phyloP scores from a whole-genome alignment of 768 basidiomycete species.

The Albatrellus ellisii region DNA sequence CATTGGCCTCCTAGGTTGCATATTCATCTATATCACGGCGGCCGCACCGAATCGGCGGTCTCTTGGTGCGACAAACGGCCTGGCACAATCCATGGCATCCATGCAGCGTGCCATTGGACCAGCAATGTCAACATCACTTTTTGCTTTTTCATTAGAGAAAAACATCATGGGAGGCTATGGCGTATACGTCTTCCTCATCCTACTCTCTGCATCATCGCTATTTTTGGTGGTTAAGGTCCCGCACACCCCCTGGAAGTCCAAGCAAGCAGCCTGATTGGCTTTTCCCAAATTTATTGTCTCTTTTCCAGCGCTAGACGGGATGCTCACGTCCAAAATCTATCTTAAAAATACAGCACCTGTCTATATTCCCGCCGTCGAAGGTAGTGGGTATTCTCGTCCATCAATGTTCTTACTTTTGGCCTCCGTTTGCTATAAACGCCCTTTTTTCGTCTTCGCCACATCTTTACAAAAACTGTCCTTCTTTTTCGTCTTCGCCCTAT shows the following conservation, averaged over 20 bases:
- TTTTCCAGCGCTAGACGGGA: no score
- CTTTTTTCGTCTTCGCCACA: no score
- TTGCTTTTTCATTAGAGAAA: constrained; percentile 31
- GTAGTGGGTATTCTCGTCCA: no score
- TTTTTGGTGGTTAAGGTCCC: neutral
- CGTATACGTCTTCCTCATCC: constrained; percentile 15
- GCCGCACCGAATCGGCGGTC: constrained; percentile 17
- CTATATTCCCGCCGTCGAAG: no score
- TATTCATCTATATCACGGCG: constrained; percentile 20
- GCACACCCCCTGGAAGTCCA: neutral
- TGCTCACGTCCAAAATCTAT: no score
- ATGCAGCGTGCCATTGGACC: constrained; percentile 38
- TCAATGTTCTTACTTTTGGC: no score
- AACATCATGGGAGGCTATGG: constrained; percentile 30
- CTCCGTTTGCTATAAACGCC: no score
- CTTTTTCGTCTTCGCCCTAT: no score
- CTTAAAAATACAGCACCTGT: no score
- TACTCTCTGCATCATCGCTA: neutral
- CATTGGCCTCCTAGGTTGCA: constrained; percentile 7
- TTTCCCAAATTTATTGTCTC: no score
- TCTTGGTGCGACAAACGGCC: constrained; percentile 37
- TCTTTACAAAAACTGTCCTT: no score
- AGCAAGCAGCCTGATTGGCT: no score
- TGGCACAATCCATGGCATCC: constrained; percentile 38
- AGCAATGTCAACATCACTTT: constrained; percentile 35